Percentiles rank a stretch among this genome's conserved stretches.
Evolutionary conservation across 345 rosid genomes (phyloP).

Genomic region (Mercurialis annua): DNA sequence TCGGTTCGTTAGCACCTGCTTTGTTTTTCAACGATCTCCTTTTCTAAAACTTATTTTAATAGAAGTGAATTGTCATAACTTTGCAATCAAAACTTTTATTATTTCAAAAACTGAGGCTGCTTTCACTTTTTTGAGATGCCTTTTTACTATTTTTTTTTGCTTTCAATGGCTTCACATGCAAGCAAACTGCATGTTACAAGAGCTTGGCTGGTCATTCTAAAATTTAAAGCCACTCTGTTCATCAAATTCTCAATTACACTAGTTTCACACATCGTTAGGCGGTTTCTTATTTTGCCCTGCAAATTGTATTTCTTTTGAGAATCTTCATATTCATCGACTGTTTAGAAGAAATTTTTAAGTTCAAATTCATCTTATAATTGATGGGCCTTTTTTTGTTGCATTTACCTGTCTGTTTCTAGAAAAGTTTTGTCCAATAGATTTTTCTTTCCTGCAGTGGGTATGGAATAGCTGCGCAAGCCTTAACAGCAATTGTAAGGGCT

Average conservation of each 20-base stretch:
- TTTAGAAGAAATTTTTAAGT: not conserved
- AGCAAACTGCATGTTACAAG: not conserved
- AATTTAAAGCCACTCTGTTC: not conserved
- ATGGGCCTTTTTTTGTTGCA: not conserved
- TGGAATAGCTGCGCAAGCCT: constrained; percentile 94
- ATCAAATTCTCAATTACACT: not conserved
- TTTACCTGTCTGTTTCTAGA: not conserved
- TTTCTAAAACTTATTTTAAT: too few relatives aligned
- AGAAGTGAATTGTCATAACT: too few relatives aligned
- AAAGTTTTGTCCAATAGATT: not conserved
- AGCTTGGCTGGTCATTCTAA: not conserved
- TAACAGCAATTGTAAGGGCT: constrained; percentile 82
- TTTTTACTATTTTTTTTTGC: not conserved
- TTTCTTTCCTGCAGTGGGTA: constrained; percentile 55
- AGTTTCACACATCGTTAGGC: not conserved
- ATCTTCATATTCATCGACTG: not conserved
- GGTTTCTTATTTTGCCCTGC: not conserved
- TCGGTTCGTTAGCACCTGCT: too few relatives aligned
- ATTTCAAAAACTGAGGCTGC: not conserved
- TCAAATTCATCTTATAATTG: not conserved
- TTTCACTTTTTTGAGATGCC: not conserved
- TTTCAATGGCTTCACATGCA: not conserved
- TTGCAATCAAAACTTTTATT: too few relatives aligned
- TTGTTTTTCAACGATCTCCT: too few relatives aligned
- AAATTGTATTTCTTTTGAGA: not conserved